These are phyloP conservation scores for Globisporangium parvum DNA, from an alignment of 352 stramenopile genomes.

Conservation along the genomic window DNA sequence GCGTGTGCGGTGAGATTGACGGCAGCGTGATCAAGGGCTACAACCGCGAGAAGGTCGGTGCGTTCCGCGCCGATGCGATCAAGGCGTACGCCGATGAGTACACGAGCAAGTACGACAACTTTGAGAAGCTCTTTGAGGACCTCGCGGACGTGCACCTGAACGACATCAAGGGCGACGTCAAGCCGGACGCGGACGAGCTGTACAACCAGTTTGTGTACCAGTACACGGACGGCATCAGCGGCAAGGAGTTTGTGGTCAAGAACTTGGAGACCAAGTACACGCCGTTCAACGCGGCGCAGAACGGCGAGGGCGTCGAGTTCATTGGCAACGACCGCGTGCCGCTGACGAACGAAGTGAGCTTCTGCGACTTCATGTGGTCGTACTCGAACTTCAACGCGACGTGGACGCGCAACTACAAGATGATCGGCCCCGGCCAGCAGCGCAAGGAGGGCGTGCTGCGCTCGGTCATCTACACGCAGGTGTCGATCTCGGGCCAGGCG, in stretches of 20 bases:
- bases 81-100: slow-evolving; percentile 40
- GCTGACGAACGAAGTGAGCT: slow-evolving; percentile 55
- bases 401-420: slow-evolving; percentile 55
- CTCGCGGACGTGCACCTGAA: slow-evolving; percentile 54
- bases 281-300: slow-evolving; percentile 37
- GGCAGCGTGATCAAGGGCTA: slow-evolving; percentile 35
- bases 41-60: slow-evolving; percentile 27
- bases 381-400: slow-evolving; percentile 71
- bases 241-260: slow-evolving; percentile 13
- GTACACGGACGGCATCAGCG: slow-evolving; percentile 38
- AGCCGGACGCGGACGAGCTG: slow-evolving; percentile 30
- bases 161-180: slow-evolving; percentile 26
- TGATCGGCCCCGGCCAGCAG: slow-evolving; percentile 55
- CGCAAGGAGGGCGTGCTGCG: slow-evolving; percentile 65
- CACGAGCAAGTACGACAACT: slow-evolving; percentile 39
- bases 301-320: slow-evolving; percentile 40
- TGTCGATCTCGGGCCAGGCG: slow-evolving; percentile 69
- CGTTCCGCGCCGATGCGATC: slow-evolving; percentile 32
- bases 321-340: slow-evolving; percentile 54
- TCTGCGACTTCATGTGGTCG: slow-evolving; percentile 62
- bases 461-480: slow-evolving; percentile 62
- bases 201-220: slow-evolving; percentile 59
- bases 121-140: slow-evolving; percentile 46
- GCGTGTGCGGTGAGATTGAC: slow-evolving; percentile 55
- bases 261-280: slow-evolving; percentile 24